Evolutionary conservation across 768 basidiomycete species (phyloP).

Genomic region (Leccinellum luteum): DNA sequence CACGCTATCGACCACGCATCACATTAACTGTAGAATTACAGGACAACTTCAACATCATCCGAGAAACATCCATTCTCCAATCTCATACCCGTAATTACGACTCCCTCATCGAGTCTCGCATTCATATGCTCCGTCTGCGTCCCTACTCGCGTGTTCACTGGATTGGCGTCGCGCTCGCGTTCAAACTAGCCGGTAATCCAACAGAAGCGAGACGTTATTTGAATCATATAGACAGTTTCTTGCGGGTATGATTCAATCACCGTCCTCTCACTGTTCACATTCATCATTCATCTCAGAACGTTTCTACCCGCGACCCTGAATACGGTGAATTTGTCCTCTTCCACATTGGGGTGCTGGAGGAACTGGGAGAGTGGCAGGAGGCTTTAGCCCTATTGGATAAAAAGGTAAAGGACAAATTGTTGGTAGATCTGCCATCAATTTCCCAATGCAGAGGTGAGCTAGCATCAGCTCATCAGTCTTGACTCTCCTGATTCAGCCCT

Average conservation of each 20-base stretch:
- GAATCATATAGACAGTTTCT: slow-evolving; percentile 63
- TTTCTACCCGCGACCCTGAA: slow-evolving; percentile 77
- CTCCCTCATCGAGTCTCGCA: slow-evolving; percentile 75
- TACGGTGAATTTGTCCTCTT: slow-evolving; percentile 82
- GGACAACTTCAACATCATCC: slow-evolving; percentile 93
- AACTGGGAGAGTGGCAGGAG: slow-evolving; percentile 58
- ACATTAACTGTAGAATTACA: slow-evolving; percentile 29
- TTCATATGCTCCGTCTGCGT: slow-evolving; percentile 73
- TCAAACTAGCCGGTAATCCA: slow-evolving; percentile 77
- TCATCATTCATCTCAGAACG: slow-evolving; percentile 46
- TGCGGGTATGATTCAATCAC: slow-evolving; percentile 52
- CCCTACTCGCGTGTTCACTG: slow-evolving; percentile 87
- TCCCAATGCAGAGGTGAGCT: slow-evolving; percentile 63
- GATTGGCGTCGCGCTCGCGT: slow-evolving; percentile 85
- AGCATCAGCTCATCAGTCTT: neutral
- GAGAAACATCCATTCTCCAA: slow-evolving; percentile 86
- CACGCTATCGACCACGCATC: neutral
- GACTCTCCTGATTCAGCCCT: slow-evolving; percentile 6
- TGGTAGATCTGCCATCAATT: slow-evolving; percentile 70
- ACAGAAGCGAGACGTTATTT: slow-evolving; percentile 68
- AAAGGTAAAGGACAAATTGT: slow-evolving; percentile 58
- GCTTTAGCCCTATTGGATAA: slow-evolving; percentile 63
- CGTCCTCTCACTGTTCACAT: neutral
- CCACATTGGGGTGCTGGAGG: slow-evolving; percentile 71
- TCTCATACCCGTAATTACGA: slow-evolving; percentile 84